phyloP scores from a whole-genome alignment of 805 yeast genomes.

The Peterozyma toletana region DNA sequence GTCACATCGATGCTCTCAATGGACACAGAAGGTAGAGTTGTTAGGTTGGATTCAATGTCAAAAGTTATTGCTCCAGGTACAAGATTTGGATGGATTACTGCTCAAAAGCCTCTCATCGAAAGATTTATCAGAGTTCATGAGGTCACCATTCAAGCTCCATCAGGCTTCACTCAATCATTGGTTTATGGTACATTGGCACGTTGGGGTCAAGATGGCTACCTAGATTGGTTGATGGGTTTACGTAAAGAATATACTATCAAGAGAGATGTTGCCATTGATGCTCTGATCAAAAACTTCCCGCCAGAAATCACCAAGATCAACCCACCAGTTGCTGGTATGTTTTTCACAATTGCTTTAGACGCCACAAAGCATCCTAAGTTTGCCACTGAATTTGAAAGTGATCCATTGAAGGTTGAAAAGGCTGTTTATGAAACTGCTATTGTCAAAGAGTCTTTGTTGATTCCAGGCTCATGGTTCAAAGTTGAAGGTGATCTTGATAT shows the following conservation, averaged over 20 bases:
- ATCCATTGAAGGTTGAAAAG: conserved; percentile 58
- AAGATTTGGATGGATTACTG: conserved; percentile 86
- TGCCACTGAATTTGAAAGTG: conserved; percentile 28
- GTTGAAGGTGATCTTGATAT: conserved; percentile 28
- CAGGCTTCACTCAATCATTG: conserved; percentile 73
- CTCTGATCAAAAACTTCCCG: conserved; percentile 57
- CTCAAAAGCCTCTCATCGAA: conserved; percentile 56
- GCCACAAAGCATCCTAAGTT: conserved; percentile 77
- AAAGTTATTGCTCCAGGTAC: conserved; percentile 89
- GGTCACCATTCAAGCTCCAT: conserved; percentile 70
- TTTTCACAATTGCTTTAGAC: conserved; percentile 68
- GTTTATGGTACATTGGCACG: conserved; percentile 64
- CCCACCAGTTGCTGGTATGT: conserved; percentile 85
- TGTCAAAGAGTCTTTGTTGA: conserved; percentile 58
- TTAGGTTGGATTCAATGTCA: conserved; percentile 85
- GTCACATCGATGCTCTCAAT: conserved; percentile 69
- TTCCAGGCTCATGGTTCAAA: conserved; percentile 78
- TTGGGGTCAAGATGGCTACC: conserved; percentile 88
- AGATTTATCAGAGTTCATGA: conserved; percentile 69
- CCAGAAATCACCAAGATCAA: conserved; percentile 28
- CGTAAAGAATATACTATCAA: conserved; percentile 79
- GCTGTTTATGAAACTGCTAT: conserved; percentile 58
- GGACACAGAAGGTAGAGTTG: conserved; percentile 87
- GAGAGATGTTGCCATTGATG: conserved; percentile 81
- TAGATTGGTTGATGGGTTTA: conserved; percentile 82